Conservation (phyloP, 345 rosid species). For the Camelina sativa region DNA sequence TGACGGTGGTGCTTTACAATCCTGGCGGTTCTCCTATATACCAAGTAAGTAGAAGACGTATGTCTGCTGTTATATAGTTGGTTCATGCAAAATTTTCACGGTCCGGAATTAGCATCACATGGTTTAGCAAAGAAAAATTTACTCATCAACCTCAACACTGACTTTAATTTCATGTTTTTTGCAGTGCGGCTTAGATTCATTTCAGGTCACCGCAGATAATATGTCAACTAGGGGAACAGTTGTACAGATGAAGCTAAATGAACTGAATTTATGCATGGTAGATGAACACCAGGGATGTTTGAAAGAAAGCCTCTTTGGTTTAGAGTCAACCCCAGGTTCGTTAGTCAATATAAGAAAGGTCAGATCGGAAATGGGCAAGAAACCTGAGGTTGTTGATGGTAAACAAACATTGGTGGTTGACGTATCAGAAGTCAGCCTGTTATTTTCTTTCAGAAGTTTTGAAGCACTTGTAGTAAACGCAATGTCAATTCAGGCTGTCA, state of each 20-base stretch:
- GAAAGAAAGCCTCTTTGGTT: conserved; percentile 77
- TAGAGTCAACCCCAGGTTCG: conserved; percentile 79
- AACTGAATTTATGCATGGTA: conserved; percentile 75
- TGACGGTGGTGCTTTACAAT: conserved; percentile 67
- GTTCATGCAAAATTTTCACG: background rate
- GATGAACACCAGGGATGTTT: conserved; percentile 81
- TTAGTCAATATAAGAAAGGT: conserved; percentile 73
- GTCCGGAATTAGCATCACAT: background rate
- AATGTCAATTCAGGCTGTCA: conserved; percentile 64
- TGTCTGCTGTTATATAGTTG: conserved; percentile 1
- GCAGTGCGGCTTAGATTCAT: conserved; percentile 86
- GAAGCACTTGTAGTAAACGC: conserved; percentile 72
- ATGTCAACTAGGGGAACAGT: conserved; percentile 71
- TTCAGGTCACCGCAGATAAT: conserved; percentile 78
- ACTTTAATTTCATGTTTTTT: background rate
- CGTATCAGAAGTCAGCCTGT: conserved; percentile 75
- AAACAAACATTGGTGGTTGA: conserved; percentile 71
- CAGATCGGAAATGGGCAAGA: conserved; percentile 75
- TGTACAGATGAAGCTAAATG: conserved; percentile 85
- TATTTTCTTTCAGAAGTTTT: conserved; percentile 65
- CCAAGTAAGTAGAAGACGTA: conserved; percentile 65
- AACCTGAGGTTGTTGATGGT: conserved; percentile 60
- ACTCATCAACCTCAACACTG: conserved; percentile 1
- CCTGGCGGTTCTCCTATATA: conserved; percentile 62
- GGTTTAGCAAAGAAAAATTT: conserved; percentile 15